These are phyloP conservation scores for Saraca asoca DNA, from an alignment of 331 rosid genomes.

Conservation along the genomic window DNA sequence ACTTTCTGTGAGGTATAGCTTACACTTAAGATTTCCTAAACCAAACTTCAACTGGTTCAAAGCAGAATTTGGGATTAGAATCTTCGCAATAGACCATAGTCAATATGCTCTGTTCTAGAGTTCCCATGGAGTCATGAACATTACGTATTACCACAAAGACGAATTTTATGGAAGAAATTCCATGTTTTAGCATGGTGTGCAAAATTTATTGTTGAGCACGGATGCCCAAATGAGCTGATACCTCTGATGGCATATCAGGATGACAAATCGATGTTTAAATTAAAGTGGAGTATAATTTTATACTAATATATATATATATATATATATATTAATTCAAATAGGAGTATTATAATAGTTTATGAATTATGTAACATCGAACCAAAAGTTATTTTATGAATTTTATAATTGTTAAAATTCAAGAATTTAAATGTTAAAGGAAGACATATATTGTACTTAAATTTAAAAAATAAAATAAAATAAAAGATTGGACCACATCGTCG, in stretches of 20 bases:
- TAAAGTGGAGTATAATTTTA: no score
- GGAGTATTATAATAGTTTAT: no score
- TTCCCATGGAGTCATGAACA: conserved; percentile 7
- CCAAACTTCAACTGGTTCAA: not conserved
- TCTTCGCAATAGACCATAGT: not conserved
- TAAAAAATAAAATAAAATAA: no score
- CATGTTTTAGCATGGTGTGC: conserved; percentile 7
- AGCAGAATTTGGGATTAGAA: not conserved
- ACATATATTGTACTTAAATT: no score
- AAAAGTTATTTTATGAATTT: no score
- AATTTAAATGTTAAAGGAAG: no score
- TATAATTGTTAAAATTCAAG: no score
- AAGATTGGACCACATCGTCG: no score
- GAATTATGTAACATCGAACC: no score
- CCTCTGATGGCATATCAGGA: not conserved
- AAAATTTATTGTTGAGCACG: not conserved
- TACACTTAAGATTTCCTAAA: conserved; percentile 34
- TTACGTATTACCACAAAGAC: conserved; percentile 10
- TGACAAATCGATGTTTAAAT: no score
- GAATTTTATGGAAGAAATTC: conserved; percentile 17
- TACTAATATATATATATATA: no score
- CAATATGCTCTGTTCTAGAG: not conserved
- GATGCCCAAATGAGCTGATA: not conserved
- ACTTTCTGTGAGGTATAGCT: conserved; percentile 72
- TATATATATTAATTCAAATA: no score